Evolutionary conservation across 2,329 filamentous ascomycete genomes (phyloP).

Genomic region (Diaporthe citrichinensis): DNA sequence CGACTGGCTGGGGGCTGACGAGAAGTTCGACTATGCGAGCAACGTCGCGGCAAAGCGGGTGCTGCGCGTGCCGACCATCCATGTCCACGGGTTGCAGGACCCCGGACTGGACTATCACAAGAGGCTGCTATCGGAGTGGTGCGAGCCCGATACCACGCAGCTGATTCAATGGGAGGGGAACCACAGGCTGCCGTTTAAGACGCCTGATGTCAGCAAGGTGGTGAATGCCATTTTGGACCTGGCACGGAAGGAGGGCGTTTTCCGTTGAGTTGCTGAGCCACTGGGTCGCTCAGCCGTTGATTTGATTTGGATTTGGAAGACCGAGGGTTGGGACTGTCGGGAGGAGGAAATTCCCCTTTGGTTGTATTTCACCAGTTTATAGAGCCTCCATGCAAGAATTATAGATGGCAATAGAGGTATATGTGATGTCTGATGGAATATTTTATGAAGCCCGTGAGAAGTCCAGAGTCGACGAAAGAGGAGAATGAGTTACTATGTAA

Average conservation of each 20-base stretch:
- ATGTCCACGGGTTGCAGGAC: constrained; percentile 77
- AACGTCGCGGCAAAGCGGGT: constrained; percentile 60
- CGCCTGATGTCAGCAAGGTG: constrained; percentile 72
- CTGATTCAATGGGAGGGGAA: constrained; percentile 81
- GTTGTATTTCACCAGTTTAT: not conserved
- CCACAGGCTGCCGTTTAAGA: constrained; percentile 80
- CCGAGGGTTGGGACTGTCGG: not conserved
- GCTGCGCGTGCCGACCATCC: constrained; percentile 72
- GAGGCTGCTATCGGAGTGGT: constrained; percentile 71
- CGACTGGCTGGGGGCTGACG: constrained; percentile 52
- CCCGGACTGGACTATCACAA: constrained; percentile 72
- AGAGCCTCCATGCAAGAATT: not conserved
- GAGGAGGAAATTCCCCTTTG: not conserved
- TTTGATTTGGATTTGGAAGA: not conserved
- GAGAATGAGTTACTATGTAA: no score
- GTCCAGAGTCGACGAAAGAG: not conserved
- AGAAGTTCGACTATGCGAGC: constrained; percentile 59
- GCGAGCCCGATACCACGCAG: constrained; percentile 64
- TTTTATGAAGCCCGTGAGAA: not conserved
- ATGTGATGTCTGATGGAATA: not conserved
- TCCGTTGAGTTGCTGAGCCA: not conserved
- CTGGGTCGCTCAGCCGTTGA: no score
- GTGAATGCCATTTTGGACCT: constrained; percentile 50
- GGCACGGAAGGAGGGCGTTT: constrained; percentile 4
- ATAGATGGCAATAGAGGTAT: constrained; percentile 13